phyloP scores from a whole-genome alignment of 257 asterid species.

The Solanum lycopersicoides region DNA sequence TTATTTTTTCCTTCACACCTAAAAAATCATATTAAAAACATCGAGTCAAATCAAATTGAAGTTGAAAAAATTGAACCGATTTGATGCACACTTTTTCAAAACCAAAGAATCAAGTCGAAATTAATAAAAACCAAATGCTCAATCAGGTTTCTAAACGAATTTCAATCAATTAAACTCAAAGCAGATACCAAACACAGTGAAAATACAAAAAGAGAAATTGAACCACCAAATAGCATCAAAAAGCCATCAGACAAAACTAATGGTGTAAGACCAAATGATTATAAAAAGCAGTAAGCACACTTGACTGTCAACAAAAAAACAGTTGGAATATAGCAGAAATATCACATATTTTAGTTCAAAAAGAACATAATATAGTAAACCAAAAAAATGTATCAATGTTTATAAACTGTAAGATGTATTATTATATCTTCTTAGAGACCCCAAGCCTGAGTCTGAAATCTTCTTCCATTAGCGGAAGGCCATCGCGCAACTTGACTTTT shows the following conservation, averaged over 20 bases:
- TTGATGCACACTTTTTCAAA: neutral
- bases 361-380: neutral
- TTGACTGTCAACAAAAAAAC: neutral
- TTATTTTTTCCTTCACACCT: too few species aligned
- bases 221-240: neutral
- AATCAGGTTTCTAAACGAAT: neutral
- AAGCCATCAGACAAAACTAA: neutral
- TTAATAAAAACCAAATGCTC: neutral
- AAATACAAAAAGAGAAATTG: neutral
- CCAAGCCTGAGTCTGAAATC: slow-evolving; percentile 82
- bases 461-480: slow-evolving; percentile 92
- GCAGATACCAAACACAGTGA: neutral
- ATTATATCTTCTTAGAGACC: slow-evolving; percentile 27
- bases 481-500: slow-evolving; percentile 59
- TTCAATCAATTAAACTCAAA: neutral
- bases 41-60: too few species aligned
- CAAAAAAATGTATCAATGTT: neutral
- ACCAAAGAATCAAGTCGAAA: neutral
- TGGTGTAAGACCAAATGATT: neutral
- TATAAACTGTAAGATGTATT: neutral
- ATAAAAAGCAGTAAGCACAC: neutral
- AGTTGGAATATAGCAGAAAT: neutral
- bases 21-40: neutral
- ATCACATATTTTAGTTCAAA: neutral
- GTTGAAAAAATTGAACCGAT: neutral